Conservation (phyloP, 257 asterid species). For the Buddleja alternifolia region DNA sequence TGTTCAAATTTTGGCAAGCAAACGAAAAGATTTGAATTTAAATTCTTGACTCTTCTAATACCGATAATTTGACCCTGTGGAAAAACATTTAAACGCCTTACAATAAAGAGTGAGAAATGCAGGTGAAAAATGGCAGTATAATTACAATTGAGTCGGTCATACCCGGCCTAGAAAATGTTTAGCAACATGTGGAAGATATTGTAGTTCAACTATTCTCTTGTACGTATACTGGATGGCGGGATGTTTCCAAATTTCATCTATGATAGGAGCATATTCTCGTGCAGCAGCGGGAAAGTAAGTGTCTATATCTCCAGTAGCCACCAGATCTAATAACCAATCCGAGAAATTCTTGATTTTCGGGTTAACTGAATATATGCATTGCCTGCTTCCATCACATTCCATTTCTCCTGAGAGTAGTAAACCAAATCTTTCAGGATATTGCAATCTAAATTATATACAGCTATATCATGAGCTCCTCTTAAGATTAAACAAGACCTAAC, state of each 20-base stretch:
- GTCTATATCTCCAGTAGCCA: constrained; percentile 53
- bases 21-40: no score
- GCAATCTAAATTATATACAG: not conserved
- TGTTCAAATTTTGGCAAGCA: no score
- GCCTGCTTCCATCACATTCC: constrained; percentile 36
- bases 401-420: constrained; percentile 35
- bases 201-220: constrained; percentile 60
- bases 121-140: not conserved
- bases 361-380: constrained; percentile 52
- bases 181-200: constrained; percentile 57
- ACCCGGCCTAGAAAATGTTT: constrained; percentile 73
- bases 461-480: not conserved
- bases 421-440: not conserved
- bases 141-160: constrained; percentile 17
- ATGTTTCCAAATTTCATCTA: constrained; percentile 70
- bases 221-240: constrained; percentile 77
- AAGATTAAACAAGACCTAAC: not conserved
- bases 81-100: not conserved
- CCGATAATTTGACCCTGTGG: no score
- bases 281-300: constrained; percentile 56
- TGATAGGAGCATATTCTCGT: constrained; percentile 55
- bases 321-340: constrained; percentile 58
- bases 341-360: constrained; percentile 49
- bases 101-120: not conserved
- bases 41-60: no score